phyloP scores from a whole-genome alignment of 2,329 filamentous ascomycete genomes.

The Epichloe amarillans region DNA sequence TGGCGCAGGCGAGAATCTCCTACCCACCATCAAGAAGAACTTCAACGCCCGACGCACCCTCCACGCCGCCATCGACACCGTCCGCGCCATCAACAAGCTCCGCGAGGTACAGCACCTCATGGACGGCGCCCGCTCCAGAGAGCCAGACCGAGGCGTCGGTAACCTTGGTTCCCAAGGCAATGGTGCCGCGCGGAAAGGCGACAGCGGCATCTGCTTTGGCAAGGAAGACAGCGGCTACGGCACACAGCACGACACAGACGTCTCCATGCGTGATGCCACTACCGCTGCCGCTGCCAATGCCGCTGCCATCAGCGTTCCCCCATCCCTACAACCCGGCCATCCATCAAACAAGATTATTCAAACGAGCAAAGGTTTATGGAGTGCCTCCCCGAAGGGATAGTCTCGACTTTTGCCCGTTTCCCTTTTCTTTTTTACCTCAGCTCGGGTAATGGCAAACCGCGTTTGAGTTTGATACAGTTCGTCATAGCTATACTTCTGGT shows the following conservation, averaged over 20 bases:
- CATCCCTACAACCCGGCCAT: constrained; percentile 40
- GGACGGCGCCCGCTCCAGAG: constrained; percentile 40
- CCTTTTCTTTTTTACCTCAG: too few species aligned
- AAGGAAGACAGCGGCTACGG: constrained; percentile 37
- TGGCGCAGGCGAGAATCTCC: constrained; percentile 44
- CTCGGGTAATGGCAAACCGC: neutral
- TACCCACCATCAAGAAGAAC: constrained; percentile 61
- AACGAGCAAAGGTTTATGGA: constrained; percentile 52
- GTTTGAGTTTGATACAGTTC: neutral
- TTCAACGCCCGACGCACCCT: constrained; percentile 57
- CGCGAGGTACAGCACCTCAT: constrained; percentile 47
- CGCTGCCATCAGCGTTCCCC: constrained; percentile 21
- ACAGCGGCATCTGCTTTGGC: constrained; percentile 30
- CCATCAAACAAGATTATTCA: constrained; percentile 45
- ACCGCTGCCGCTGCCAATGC: constrained; percentile 11
- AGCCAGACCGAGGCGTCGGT: constrained; percentile 29
- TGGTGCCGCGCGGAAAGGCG: constrained; percentile 23
- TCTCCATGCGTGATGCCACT: constrained; percentile 33
- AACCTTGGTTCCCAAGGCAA: constrained; percentile 5
- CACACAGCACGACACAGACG: constrained; percentile 26
- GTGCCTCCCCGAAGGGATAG: constrained; percentile 16
- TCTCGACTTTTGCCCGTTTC: neutral
- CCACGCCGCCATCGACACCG: constrained; percentile 58
- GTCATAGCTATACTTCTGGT: neutral
- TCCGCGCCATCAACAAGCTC: constrained; percentile 58